Conservation (phyloP, 495 filamentous ascomycete genomes). For the Entonaema liquescens region DNA sequence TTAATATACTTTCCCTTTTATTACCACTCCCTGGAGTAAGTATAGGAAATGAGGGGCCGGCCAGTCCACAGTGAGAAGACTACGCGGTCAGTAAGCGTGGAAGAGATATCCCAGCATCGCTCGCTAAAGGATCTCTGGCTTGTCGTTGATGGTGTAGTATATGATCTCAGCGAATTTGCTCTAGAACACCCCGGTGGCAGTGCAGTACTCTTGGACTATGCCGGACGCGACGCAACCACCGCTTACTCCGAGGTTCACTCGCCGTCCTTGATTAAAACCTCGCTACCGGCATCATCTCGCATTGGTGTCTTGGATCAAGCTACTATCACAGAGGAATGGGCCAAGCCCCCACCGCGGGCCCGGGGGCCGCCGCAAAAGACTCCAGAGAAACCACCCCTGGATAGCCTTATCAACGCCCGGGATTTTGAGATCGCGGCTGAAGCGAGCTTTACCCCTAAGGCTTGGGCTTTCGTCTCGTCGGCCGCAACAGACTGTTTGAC, state of each 20-base stretch:
- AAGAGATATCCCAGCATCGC: slow-evolving; percentile 65
- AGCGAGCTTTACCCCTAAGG: slow-evolving; percentile 69
- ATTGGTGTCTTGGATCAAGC: slow-evolving; percentile 65
- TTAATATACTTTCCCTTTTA: neutral
- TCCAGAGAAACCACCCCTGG: slow-evolving; percentile 67
- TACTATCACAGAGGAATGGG: slow-evolving; percentile 37
- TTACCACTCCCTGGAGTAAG: neutral
- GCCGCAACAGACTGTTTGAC: slow-evolving; percentile 82
- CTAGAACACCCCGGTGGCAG: slow-evolving; percentile 71
- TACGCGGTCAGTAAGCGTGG: slow-evolving; percentile 27
- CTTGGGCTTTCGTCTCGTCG: slow-evolving; percentile 85
- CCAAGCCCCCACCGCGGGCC: slow-evolving; percentile 29
- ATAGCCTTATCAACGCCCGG: slow-evolving; percentile 73
- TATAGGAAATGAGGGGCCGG: slow-evolving; percentile 9
- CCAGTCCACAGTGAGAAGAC: neutral
- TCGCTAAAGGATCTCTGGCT: slow-evolving; percentile 77
- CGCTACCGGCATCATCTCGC: slow-evolving; percentile 60
- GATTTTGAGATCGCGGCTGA: slow-evolving; percentile 77
- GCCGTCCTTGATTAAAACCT: slow-evolving; percentile 65
- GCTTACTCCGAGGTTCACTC: slow-evolving; percentile 75
- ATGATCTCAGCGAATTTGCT: slow-evolving; percentile 75
- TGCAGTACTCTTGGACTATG: slow-evolving; percentile 69
- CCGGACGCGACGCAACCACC: slow-evolving; percentile 75
- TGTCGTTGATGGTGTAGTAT: slow-evolving; percentile 75
- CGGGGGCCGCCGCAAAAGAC: slow-evolving; percentile 14